Base-by-base conservation (phyloP, 176 grass and related monocot species). In the Tuctoria greenei region DNA sequence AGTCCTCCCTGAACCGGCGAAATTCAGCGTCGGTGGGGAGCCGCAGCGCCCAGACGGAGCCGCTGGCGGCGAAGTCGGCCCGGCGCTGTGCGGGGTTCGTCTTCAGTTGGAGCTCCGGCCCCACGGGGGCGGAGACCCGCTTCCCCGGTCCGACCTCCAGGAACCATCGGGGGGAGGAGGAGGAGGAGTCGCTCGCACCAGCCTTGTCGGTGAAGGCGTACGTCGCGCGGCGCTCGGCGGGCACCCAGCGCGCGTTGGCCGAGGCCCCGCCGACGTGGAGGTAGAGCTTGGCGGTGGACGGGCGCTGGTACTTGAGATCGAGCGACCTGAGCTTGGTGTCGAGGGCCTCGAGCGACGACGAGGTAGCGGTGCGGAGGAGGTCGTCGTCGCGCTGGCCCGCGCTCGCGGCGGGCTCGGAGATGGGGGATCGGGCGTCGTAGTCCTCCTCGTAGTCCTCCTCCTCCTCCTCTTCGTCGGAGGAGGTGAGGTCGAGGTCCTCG, bases 11-110 rank as follows among this genome's bases (percentile, higher is more conserved):
- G 85, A 98, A 94, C 11, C 88, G 91, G 51, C 87, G 91, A 62
- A 93, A 94, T 17, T 74, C 67, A 20, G 78, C 82, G 39, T 81
- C 72, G 17, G 76, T 75, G 51, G 90, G 72, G 42, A 94, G 88
- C 4, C 92, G 93, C 74, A 98, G 79, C 5, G 95, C 89, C 95
- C 95, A 98, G 0, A 98, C 95, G 80, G 86, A 83, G 8, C 95
- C 89, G 21, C 72, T 23, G 13, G 86, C 83, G 23, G 86, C 88
- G 57, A 98, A 98, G 64, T 93, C 91, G 1, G 73, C 95, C 12
- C 95, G 91, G 31, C 85, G 74, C 73, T 92, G 91, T 13, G 79
- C 28, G 0, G 95, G 95, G 76, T 80, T 85, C 16, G 84, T 64
- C 75, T 98, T 98, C n/a, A 98, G 89, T 78, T 98, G 91, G 16